A percentile compares a stretch with the other conserved stretches of the same genome.
phyloP scores from a whole-genome alignment of 129 eudicot genomes.

The Flaveria ramosissima region DNA sequence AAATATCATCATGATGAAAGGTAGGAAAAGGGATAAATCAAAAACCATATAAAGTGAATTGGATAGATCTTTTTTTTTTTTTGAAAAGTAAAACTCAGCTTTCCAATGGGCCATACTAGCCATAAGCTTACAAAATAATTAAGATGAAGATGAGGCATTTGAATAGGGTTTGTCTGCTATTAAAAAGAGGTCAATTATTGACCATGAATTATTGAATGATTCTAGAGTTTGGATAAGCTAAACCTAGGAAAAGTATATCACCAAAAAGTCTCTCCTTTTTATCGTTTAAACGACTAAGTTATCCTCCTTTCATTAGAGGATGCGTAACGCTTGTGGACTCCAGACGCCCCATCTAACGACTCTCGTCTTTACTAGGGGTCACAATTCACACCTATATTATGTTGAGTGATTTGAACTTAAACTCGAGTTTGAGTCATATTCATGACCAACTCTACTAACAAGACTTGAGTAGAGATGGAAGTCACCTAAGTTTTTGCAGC shows the following conservation, averaged over 20 bases:
- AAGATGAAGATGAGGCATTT: not conserved
- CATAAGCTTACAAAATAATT: conserved; percentile 24
- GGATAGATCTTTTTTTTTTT: conserved; percentile 24
- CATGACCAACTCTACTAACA: too few relatives aligned
- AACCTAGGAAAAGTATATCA: not conserved
- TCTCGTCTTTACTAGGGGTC: too few relatives aligned
- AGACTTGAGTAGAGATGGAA: too few relatives aligned
- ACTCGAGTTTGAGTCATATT: too few relatives aligned
- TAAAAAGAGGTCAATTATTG: conserved; percentile 25
- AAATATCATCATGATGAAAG: conserved; percentile 17
- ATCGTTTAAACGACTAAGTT: too few relatives aligned
- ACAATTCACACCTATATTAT: too few relatives aligned
- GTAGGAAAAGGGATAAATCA: conserved; percentile 11
- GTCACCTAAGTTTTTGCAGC: too few relatives aligned
- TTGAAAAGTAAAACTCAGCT: conserved; percentile 32
- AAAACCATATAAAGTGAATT: conserved; percentile 33
- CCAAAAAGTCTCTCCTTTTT: too few relatives aligned
- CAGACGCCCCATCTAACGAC: too few relatives aligned
- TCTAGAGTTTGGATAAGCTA: not conserved
- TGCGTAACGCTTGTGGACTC: too few relatives aligned
- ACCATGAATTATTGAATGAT: conserved; percentile 6
- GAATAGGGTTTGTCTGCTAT: conserved; percentile 7
- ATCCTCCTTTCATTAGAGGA: too few relatives aligned
- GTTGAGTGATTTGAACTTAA: too few relatives aligned
- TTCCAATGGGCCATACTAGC: conserved; percentile 21